These are phyloP conservation scores for Trichoderma koningiopsis DNA, from an alignment of 2,329 filamentous ascomycete species.

Conservation along the genomic window DNA sequence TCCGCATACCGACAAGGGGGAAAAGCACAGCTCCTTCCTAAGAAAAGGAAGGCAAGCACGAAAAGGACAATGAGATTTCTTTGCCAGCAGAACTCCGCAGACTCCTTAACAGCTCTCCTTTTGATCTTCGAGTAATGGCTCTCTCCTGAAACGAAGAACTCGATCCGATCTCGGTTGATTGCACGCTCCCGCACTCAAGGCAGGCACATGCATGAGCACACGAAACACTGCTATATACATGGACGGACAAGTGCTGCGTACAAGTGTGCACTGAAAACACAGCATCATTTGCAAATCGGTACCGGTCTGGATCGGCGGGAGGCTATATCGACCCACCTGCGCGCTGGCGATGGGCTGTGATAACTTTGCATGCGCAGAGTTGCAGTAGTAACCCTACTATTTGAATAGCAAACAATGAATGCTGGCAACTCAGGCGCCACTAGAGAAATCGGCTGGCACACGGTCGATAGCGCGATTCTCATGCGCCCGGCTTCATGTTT, in stretches of 20 bases:
- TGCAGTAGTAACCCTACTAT: conserved; percentile 12
- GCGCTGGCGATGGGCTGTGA: conserved; percentile 20
- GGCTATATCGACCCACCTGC: conserved; percentile 22
- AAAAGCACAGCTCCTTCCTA: background rate
- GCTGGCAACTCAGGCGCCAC: conserved; percentile 21
- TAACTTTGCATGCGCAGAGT: conserved; percentile 20
- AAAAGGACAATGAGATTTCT: background rate
- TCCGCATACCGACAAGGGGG: background rate
- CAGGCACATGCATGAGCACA: conserved; percentile 16
- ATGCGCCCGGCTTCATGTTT: background rate
- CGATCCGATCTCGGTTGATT: background rate
- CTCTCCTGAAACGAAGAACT: background rate
- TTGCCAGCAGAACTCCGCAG: background rate
- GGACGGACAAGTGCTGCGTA: background rate
- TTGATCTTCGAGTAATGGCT: too few species aligned
- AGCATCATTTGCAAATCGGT: conserved; percentile 13
- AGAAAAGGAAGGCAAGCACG: background rate
- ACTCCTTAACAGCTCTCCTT: background rate
- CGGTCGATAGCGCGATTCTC: conserved; percentile 7
- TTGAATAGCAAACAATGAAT: background rate
- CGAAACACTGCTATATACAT: background rate
- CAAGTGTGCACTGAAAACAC: background rate
- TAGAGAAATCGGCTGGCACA: conserved; percentile 6
- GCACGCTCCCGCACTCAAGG: background rate
- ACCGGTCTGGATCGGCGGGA: conserved; percentile 20